Conservation (phyloP, 1,284 basidiomycete genomes). For the Ustilago sp. region DNA sequence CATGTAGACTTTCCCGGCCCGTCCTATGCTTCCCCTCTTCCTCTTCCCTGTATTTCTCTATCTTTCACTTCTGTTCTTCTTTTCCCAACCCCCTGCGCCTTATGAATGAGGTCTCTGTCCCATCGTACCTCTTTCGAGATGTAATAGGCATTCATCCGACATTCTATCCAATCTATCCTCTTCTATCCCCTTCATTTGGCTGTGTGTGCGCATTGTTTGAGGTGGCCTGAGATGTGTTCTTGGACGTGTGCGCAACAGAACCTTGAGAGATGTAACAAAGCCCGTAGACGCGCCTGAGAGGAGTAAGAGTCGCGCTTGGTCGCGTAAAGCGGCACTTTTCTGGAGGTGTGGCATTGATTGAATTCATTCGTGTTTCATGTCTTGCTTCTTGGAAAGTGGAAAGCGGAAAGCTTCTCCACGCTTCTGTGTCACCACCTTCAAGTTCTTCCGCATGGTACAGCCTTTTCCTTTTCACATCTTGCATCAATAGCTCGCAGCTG, state of each 20-base stretch:
- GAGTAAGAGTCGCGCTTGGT: conserved; percentile 6
- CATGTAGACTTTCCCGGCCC: too few species aligned
- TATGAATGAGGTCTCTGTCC: neutral
- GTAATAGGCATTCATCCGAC: neutral
- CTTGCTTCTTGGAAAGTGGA: neutral
- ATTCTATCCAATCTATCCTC: neutral
- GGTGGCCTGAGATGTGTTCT: neutral
- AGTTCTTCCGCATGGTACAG: neutral
- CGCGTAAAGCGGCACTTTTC: conserved; percentile 14
- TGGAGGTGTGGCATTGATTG: conserved; percentile 9
- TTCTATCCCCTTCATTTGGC: neutral
- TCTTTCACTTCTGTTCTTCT: neutral
- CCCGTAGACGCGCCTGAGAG: neutral
- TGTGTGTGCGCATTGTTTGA: neutral
- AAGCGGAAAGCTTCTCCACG: conserved; percentile 1
- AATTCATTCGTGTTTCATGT: neutral
- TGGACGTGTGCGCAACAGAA: neutral
- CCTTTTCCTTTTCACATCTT: neutral
- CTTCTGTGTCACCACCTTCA: neutral
- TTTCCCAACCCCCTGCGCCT: neutral
- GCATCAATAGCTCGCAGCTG: too few species aligned
- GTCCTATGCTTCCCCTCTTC: neutral
- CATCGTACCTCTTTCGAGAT: neutral
- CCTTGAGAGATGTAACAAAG: neutral
- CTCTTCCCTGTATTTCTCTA: neutral